phyloP scores from a whole-genome alignment of 257 asterid species.

The Marsdenia floribunda region DNA sequence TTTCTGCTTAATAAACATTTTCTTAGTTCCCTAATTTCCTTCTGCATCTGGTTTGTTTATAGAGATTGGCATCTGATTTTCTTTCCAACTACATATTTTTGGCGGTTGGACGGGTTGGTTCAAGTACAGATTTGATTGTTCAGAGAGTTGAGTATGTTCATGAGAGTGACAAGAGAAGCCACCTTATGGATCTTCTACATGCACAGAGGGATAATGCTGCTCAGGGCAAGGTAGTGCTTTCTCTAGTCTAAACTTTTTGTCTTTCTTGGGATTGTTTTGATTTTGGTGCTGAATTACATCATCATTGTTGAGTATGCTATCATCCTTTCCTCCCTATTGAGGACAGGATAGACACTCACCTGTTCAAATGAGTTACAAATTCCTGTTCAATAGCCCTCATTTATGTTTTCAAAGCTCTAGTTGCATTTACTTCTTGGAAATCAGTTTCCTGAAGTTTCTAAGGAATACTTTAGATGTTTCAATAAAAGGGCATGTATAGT shows the following conservation, averaged over 20 bases:
- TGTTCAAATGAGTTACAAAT: neutral
- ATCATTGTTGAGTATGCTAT: neutral
- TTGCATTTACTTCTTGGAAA: neutral
- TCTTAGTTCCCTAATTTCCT: constrained; percentile 2
- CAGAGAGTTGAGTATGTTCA: constrained; percentile 81
- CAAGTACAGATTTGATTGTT: constrained; percentile 78
- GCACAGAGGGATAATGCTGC: constrained; percentile 59
- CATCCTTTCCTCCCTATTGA: neutral
- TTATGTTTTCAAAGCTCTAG: neutral
- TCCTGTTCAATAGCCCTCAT: neutral
- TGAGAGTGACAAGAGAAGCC: constrained; percentile 75
- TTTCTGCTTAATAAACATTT: neutral
- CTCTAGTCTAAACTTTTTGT: neutral
- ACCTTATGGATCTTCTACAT: constrained; percentile 82
- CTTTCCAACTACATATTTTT: constrained; percentile 76
- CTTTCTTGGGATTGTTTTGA: neutral
- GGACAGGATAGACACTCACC: neutral
- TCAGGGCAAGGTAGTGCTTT: constrained; percentile 51
- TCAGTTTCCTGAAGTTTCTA: neutral
- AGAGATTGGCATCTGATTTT: constrained; percentile 90
- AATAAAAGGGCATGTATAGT: neutral
- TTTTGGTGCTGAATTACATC: neutral
- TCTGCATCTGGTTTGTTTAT: constrained; percentile 31
- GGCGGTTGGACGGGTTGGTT: constrained; percentile 91
- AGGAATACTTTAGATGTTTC: neutral